A percentile compares a stretch with the other conserved stretches of the same genome.
phyloP scores from a whole-genome alignment of 805 yeast genomes.

The Blastobotrys chiropterorum region DNA sequence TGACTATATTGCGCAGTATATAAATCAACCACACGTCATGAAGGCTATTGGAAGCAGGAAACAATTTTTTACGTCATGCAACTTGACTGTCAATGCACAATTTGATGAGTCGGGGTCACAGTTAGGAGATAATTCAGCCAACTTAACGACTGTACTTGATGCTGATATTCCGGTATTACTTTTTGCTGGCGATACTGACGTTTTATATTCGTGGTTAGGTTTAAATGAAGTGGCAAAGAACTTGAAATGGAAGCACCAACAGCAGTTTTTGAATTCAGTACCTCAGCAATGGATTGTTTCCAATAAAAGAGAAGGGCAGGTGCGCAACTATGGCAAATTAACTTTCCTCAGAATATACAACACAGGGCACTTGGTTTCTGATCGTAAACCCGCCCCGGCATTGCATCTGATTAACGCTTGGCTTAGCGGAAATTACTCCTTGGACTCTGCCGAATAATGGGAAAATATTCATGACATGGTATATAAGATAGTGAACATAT shows the following conservation, averaged over 20 bases:
- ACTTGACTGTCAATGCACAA: constrained; percentile 63
- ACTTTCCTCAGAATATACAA: constrained; percentile 71
- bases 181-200: constrained; percentile 93
- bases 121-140: constrained; percentile 53
- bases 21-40: constrained; percentile 50
- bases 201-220: constrained; percentile 90
- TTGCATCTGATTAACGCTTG: constrained; percentile 81
- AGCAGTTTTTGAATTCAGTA: constrained; percentile 40
- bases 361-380: constrained; percentile 93
- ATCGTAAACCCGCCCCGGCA: constrained; percentile 73
- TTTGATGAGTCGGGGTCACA: constrained; percentile 58
- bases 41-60: constrained; percentile 53
- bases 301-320: constrained; percentile 33
- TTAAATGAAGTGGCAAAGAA: constrained; percentile 74
- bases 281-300: constrained; percentile 33
- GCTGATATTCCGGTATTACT: constrained; percentile 70
- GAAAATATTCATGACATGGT: no score
- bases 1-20: constrained; percentile 44
- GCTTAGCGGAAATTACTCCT: constrained; percentile 53
- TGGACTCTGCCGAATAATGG: neutral
- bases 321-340: constrained; percentile 61
- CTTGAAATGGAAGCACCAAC: constrained; percentile 57
- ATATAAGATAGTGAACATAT: no score
- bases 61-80: constrained; percentile 60
- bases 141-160: constrained; percentile 56